Percentiles rank a stretch among this genome's conserved stretches.
Evolutionary conservation across 2,329 filamentous ascomycete genomes (phyloP).

Genomic region (Aspergillus udagawae): DNA sequence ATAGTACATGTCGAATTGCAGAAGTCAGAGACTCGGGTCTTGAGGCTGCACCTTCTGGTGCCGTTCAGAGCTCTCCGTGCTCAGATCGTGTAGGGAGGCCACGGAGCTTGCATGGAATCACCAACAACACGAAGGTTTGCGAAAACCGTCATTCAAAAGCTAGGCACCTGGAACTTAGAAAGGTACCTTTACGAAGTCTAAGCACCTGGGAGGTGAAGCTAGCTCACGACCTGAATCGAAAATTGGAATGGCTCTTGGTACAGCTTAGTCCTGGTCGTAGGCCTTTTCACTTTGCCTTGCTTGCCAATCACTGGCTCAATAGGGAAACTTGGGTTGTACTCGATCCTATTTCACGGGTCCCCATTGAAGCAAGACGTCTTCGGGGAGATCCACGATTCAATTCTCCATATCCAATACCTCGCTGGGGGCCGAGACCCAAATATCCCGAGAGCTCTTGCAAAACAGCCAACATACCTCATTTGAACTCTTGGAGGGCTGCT

Average conservation of each 20-base stretch:
- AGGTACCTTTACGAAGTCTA: constrained; percentile 11
- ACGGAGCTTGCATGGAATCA: neutral
- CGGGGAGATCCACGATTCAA: constrained; percentile 37
- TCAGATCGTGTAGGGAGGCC: neutral
- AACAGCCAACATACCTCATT: constrained; percentile 23
- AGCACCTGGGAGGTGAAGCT: constrained; percentile 36
- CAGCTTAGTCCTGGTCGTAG: constrained; percentile 38
- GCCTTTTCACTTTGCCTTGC: constrained; percentile 37
- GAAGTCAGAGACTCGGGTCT: neutral
- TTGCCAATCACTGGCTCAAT: constrained; percentile 43
- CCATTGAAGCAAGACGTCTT: constrained; percentile 25
- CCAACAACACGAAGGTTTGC: neutral
- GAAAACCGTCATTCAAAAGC: neutral
- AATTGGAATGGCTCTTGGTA: constrained; percentile 35
- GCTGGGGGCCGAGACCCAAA: constrained; percentile 21
- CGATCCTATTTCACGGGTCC: constrained; percentile 36
- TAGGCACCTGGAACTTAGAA: neutral
- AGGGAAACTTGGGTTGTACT: constrained; percentile 37
- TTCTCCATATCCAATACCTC: constrained; percentile 22
- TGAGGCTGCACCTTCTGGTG: neutral
- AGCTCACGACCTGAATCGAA: constrained; percentile 33
- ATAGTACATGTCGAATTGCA: neutral
- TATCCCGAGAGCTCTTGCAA: constrained; percentile 18
- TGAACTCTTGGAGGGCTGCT: constrained; percentile 38
- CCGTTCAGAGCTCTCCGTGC: neutral